Conservation (phyloP, 192 early-diverging fungal genomes). For the Coemansia guatemalensis region DNA sequence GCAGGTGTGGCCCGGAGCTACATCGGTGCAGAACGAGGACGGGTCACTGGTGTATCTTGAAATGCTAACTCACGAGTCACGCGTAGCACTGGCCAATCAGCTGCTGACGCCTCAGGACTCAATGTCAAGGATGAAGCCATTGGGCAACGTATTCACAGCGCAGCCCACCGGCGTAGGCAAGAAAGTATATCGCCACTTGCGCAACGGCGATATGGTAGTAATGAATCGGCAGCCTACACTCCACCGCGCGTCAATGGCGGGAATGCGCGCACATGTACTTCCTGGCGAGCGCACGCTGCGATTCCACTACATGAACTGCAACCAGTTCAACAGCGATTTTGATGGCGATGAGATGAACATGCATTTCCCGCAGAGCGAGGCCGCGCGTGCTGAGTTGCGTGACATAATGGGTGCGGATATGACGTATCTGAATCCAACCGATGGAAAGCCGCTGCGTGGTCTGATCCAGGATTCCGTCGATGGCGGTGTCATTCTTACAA, state of each 20-base stretch:
- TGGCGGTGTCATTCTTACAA: conserved; percentile 92
- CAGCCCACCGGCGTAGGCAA: conserved; percentile 80
- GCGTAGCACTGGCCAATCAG: conserved; percentile 95
- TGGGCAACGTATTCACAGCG: conserved; percentile 57
- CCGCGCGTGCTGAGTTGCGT: conserved; percentile 93
- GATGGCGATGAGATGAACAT: conserved; percentile 99
- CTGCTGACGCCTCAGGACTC: conserved; percentile 74
- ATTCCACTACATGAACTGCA: conserved; percentile 98
- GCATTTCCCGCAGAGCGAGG: conserved; percentile 99
- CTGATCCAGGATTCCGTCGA: conserved; percentile 99
- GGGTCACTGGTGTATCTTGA: conserved; percentile 82
- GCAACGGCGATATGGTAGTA: conserved; percentile 95
- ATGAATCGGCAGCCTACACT: conserved; percentile 99
- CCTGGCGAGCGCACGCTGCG: conserved; percentile 98
- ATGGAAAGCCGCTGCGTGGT: conserved; percentile 95
- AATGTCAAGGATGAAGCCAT: conserved; percentile 44
- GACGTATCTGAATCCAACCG: conserved; percentile 97
- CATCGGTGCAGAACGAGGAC: conserved; percentile 93
- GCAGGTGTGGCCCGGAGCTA: conserved; percentile 93
- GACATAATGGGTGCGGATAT: conserved; percentile 92
- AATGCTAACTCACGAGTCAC: conserved; percentile 76
- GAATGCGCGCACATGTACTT: conserved; percentile 91
- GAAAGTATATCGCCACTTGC: conserved; percentile 94
- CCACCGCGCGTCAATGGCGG: conserved; percentile 99
- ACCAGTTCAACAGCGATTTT: conserved; percentile 97